Evolutionary conservation across 805 yeast species (phyloP).

Genomic region (Candida piceae): DNA sequence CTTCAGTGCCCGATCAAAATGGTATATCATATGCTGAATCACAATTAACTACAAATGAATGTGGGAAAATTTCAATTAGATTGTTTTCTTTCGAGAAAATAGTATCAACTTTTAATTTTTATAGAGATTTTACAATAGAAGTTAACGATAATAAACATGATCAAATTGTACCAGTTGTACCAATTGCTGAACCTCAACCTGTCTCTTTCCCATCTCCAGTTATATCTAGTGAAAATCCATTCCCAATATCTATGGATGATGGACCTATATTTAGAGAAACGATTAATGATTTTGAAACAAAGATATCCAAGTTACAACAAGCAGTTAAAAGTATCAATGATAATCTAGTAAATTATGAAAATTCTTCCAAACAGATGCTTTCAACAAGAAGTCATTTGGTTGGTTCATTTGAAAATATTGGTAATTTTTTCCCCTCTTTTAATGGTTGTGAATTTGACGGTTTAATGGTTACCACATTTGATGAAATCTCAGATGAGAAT

Average conservation of each 20-base stretch:
- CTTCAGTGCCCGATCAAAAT: too few species aligned
- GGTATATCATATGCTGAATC: too few species aligned
- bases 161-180: too few species aligned
- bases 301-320: constrained; percentile 17
- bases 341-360: constrained; percentile 15
- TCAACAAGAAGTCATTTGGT: constrained; percentile 8
- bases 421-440: constrained; percentile 10
- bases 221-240: constrained; percentile 14
- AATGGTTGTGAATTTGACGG: constrained; percentile 13
- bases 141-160: too few species aligned
- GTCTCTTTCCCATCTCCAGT: background rate
- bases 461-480: constrained; percentile 6
- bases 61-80: too few species aligned
- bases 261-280: constrained; percentile 32
- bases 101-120: constrained; percentile 7
- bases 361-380: constrained; percentile 15
- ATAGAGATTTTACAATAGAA: background rate
- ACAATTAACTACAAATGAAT: too few species aligned
- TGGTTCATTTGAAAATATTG: constrained; percentile 8
- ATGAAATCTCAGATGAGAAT: constrained; percentile 16
- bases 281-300: constrained; percentile 23
- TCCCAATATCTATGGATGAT: constrained; percentile 31
- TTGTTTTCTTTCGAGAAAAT: background rate
- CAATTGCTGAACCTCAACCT: background rate
- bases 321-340: constrained; percentile 14